Evolutionary conservation across 169 alveolate species (phyloP), one percentile per base, ranked within the genome.

Genomic region (Plasmodium berghei): DNA sequence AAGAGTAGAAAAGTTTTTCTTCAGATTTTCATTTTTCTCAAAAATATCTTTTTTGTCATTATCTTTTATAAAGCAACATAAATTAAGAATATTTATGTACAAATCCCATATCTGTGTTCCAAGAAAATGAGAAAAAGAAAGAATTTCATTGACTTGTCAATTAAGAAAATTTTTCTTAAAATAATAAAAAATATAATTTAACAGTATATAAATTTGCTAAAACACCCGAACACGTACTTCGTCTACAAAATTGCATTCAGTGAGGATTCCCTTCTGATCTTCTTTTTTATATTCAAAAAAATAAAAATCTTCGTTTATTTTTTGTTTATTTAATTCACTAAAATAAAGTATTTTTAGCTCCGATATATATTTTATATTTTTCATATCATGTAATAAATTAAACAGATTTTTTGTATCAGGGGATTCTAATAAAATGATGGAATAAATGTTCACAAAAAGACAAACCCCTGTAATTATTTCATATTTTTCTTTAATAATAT

Each of bases 41-140:
- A 75, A 75, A 52, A 54, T 75, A 12, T 67, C 46, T 55, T 75
- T 66, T 52, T 22, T 26, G 6, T 63, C 89, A 42, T 55, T 75
- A 42, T 75, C 64, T 18, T 75, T 75, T 55, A 63, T 22, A 40
- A 48, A 45, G 48, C 75, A 63, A 42, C 77, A 75, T 40, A 75
- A 26, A 26, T 63, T 66, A 18, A 75, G 40, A 5, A 67, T 49
- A 24, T 42, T 75, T 63, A 75, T 49, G 28, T 75, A 75, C 9
- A 75, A 54, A 18, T 75, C 89, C 89, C 89, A 75, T n/a, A 75
- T 75, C 89, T 75, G n/a, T 28, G 0, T 9, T 62, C 14, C 22
- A 52, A 14, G 54, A 18, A 45, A 59, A 40, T 14, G 34, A 24
- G 20, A 20, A 20, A 9, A 24, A 58, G 18, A 58, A 24, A 20